Base-by-base conservation (phyloP, 2,329 filamentous ascomycete genomes). In the Pseudohalonectria lignicola region DNA sequence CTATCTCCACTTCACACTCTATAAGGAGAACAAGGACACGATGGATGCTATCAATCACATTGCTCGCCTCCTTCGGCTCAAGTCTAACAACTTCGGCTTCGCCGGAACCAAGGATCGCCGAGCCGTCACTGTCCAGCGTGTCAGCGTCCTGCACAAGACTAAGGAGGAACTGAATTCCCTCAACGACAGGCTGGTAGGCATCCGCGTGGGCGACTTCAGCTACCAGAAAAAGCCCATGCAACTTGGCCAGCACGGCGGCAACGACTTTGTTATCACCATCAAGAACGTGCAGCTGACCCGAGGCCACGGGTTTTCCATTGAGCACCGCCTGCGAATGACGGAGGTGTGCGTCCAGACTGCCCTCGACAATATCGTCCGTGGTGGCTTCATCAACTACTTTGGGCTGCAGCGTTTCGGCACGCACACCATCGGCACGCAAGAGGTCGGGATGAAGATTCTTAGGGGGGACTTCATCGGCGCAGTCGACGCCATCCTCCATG, bases 341-440 rank as follows among this genome's bases (percentile, higher is more conserved):
- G 59, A 64, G 53, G 54, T 65, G 5, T 63, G 74, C 23, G 64
- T 86, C 44, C 53, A 69, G 43, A 52, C 66, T 43, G 69, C 85
- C 1, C 63, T 94, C 36, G 64, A 71, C 31, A 75, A 80, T 45
- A 75, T 96, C 47, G 67, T 71, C 39, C 62, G 76, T 31, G 72
- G 80, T 32, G 92, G 92, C 3, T 98, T 93, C 66, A 79, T 98
- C 60, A 98, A 98, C 61, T 98, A 96, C 63, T 98, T 88, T 53
- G 92, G 92, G 8, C 76, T 96, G n/a, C 92, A 98, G 61, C 79
- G 92, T 18, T 98, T 98, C 51, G 92, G 92, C 20, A 90, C 87
- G 0, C 90, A 92, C 57, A 66, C 77, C 20, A 82, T 85, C 11
- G 83, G 87, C 25, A 98, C 92, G 1, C 86, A 96, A 52, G 73